phyloP scores from a whole-genome alignment of 495 filamentous ascomycete species.

The Immersiella caudata region DNA sequence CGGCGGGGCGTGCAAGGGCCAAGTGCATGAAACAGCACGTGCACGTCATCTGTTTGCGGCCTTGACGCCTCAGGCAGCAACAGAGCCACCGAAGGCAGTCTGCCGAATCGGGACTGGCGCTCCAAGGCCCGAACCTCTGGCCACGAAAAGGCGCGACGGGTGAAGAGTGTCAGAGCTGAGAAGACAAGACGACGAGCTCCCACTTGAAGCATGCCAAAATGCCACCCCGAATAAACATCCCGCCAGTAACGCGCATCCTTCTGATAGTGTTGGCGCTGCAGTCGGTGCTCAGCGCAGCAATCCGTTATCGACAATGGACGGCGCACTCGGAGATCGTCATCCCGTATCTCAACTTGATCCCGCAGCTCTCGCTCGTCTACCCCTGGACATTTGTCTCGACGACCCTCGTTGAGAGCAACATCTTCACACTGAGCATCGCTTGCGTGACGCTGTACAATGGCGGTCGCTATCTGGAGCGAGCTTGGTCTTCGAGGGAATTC shows the following conservation, averaged over 20 bases:
- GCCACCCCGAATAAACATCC: conserved; percentile 87
- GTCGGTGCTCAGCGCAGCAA: conserved; percentile 78
- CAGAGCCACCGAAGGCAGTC: not conserved
- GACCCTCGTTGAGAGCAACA: conserved; percentile 89
- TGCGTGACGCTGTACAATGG: conserved; percentile 86
- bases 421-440: conserved; percentile 82
- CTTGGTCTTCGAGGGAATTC: conserved; percentile 93
- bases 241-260: conserved; percentile 82
- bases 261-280: conserved; percentile 73
- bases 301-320: conserved; percentile 69
- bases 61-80: conserved; percentile 8
- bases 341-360: conserved; percentile 84
- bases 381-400: conserved; percentile 91
- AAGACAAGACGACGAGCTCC: conserved; percentile 8
- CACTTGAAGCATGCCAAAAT: conserved; percentile 48
- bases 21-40: conserved; percentile 16
- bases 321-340: conserved; percentile 63
- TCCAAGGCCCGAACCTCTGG: conserved; percentile 2
- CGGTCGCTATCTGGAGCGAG: conserved; percentile 91
- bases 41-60: conserved; percentile 9
- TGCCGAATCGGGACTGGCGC: not conserved
- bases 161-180: conserved; percentile 4
- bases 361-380: conserved; percentile 78
- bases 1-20: not conserved
- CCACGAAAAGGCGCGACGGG: conserved; percentile 11